Evolutionary conservation across 2,329 filamentous ascomycete genomes (phyloP).

Genomic region (Aspergillus pseudoterreus): DNA sequence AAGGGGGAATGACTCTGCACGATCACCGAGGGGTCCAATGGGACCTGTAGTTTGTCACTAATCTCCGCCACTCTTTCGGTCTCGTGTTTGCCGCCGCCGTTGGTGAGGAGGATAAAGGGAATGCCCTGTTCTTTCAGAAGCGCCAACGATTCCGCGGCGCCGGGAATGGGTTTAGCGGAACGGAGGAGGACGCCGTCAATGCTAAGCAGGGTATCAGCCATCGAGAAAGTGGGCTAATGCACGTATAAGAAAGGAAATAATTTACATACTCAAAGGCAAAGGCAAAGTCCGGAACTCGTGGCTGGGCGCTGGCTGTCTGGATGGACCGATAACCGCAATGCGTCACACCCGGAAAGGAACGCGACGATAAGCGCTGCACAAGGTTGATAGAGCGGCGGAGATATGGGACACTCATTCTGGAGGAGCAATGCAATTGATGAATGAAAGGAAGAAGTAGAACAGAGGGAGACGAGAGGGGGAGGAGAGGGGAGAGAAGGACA

Average conservation of each 20-base stretch:
- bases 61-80: constrained; percentile 68
- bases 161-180: constrained; percentile 71
- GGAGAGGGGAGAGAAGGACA: not conserved
- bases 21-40: constrained; percentile 66
- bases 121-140: constrained; percentile 72
- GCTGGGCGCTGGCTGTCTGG: constrained; percentile 25
- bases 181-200: constrained; percentile 96
- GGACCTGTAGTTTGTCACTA: constrained; percentile 60
- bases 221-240: not conserved
- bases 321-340: constrained; percentile 20
- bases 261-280: constrained; percentile 45
- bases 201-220: constrained; percentile 35
- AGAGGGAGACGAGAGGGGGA: not conserved
- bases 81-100: constrained; percentile 87
- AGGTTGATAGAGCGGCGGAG: constrained; percentile 24
- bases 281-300: constrained; percentile 38
- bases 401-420: constrained; percentile 24
- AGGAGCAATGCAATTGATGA: not conserved
- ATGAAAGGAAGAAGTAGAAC: not conserved
- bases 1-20: constrained; percentile 92
- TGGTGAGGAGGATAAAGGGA: constrained; percentile 92
- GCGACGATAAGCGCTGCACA: constrained; percentile 21
- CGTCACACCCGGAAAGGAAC: constrained; percentile 13
- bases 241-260: not conserved
- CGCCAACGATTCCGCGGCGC: constrained; percentile 68